Evolutionary conservation across 805 yeast genomes (phyloP), one percentile per base, ranked within the genome.

Genomic region (Yamadazyma phyllophila): DNA sequence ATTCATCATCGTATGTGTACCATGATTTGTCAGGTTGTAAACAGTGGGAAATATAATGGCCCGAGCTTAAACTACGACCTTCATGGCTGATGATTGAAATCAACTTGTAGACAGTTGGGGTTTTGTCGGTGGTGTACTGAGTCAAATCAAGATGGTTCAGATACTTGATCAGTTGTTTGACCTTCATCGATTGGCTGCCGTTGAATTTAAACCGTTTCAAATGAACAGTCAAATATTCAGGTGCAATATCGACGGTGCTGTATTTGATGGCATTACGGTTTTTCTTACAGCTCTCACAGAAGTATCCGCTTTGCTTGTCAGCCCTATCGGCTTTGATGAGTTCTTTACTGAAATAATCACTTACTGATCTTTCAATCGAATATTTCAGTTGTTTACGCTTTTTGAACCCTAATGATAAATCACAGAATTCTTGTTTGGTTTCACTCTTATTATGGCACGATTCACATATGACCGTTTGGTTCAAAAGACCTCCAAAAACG

Each of bases 1-100:
- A 81, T 58, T 94, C 99, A 62, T 94, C 99, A 61, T 94, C 98
- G 64, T 92, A 94, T 8, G 89, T 83, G 26, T 89, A 83, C 99
- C 98, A 94, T 1, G 85, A 67, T 1, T 90, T 92, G 65, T 88
- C 94, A 1, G 97, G 96, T 65, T 91, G 97, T 51, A 85, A 79
- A 60, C 96, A 88, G 60, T 88, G 89, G 0, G 96, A 87, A 48
- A 90, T 80, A 59, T 94, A 94, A 65, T 94, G 99, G 3, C 99
- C 99, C 2, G 94, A 83, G 37, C 90, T 82, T 11, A 91, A 83
- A 1, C 96, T 86, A 51, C 98, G 75, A 34, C 99, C 99, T 57
- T 88, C 96, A 60, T 94, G 99, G 4, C 90, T 92, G 49, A 92
- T 87, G 13, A 92, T 96, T 16, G 91, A 81, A 13, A 81, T 74